Evolutionary conservation across 805 yeast species (phyloP).

Genomic region (Nakazawaea populi): DNA sequence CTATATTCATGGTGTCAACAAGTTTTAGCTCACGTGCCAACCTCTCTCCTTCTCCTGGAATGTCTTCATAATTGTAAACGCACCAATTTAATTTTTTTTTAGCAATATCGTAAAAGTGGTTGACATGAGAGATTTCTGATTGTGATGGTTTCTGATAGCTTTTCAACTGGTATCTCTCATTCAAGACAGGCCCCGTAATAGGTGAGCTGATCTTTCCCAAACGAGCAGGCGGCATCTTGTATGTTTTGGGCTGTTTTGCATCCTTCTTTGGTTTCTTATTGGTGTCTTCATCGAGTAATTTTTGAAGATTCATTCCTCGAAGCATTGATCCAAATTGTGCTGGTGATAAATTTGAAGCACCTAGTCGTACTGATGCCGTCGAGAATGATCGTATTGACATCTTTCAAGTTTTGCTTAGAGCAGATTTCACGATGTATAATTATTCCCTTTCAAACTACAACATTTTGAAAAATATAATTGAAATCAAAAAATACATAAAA

Average conservation of each 20-base stretch:
- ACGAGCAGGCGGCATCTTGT: not conserved
- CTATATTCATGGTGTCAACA: slow-evolving; percentile 6
- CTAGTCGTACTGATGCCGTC: not conserved
- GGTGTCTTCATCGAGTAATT: not conserved
- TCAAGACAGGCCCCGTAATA: slow-evolving; percentile 5
- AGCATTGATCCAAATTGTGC: not conserved
- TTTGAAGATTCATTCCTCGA: not conserved
- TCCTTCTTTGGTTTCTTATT: not conserved
- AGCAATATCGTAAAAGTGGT: slow-evolving; percentile 41
- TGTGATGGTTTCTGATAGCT: slow-evolving; percentile 13
- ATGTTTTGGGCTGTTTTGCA: not conserved
- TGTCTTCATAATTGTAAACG: slow-evolving; percentile 40
- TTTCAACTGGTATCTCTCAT: not conserved
- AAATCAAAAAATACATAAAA: no score
- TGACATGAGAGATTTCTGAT: slow-evolving; percentile 20
- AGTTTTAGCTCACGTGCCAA: slow-evolving; percentile 15
- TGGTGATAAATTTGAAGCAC: not conserved
- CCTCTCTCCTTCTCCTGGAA: slow-evolving; percentile 49
- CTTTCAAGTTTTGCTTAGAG: not conserved
- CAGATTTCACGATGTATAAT: no score
- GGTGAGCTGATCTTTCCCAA: not conserved
- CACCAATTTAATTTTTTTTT: slow-evolving; percentile 56
- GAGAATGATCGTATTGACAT: not conserved
- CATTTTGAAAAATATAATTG: no score
- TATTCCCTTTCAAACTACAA: no score